phyloP scores from a whole-genome alignment of 192 early-diverging fungal species.

The Backusella psychrophila region DNA sequence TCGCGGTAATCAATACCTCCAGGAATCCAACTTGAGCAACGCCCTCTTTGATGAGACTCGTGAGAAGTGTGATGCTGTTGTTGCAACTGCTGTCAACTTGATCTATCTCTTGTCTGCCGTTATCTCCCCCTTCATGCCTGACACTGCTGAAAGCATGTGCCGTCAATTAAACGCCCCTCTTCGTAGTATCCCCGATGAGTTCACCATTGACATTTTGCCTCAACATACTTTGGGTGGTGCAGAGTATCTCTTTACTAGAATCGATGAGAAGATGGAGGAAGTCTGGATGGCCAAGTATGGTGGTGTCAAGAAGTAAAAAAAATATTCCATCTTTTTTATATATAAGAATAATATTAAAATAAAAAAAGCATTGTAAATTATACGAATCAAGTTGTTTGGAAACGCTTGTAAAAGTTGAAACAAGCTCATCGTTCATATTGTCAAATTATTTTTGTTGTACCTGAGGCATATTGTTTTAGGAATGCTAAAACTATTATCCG shows the following conservation, averaged over 20 bases:
- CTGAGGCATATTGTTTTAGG: neutral
- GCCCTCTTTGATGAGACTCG: slow-evolving; percentile 76
- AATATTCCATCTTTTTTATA: neutral
- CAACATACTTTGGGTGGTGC: slow-evolving; percentile 85
- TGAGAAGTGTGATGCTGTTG: slow-evolving; percentile 82
- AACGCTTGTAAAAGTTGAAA: neutral
- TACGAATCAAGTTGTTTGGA: neutral
- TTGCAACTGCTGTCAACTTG: slow-evolving; percentile 81
- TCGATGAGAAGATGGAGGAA: slow-evolving; percentile 84
- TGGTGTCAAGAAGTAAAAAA: neutral
- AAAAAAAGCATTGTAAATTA: neutral
- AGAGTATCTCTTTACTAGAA: slow-evolving; percentile 88
- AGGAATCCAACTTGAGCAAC: slow-evolving; percentile 92
- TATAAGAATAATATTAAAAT: neutral
- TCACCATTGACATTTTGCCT: slow-evolving; percentile 69
- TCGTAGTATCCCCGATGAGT: slow-evolving; percentile 76
- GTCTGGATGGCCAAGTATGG: slow-evolving; percentile 79
- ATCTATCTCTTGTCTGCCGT: slow-evolving; percentile 87
- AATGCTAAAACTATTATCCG: neutral
- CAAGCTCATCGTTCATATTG: neutral
- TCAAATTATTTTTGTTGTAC: neutral
- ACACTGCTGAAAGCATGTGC: slow-evolving; percentile 73
- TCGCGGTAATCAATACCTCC: slow-evolving; percentile 93
- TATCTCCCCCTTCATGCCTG: slow-evolving; percentile 92
- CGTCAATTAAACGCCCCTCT: slow-evolving; percentile 83